These are phyloP conservation scores for Takashimella koratensis DNA, from an alignment of 1,284 basidiomycete species.

Conservation along the genomic window DNA sequence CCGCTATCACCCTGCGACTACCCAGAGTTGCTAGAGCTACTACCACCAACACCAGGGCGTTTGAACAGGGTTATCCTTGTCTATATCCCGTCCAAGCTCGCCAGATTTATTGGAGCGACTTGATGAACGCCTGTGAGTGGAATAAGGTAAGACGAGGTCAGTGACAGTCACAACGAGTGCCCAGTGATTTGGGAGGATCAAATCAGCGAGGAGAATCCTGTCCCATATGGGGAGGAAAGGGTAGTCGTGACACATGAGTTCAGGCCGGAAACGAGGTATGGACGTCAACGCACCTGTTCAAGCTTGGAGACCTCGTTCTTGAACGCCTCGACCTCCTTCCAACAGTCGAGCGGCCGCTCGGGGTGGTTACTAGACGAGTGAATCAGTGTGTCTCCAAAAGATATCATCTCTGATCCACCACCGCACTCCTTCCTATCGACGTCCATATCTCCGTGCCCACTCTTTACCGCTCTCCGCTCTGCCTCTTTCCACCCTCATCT, in stretches of 20 bases:
- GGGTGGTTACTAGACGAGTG: slow-evolving; percentile 31
- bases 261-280: too few species aligned
- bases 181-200: too few species aligned
- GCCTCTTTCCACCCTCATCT: neutral
- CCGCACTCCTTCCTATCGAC: too few species aligned
- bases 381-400: neutral
- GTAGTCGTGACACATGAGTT: too few species aligned
- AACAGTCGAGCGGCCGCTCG: slow-evolving; percentile 48
- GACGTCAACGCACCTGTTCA: slow-evolving; percentile 48
- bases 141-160: neutral
- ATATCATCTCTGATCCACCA: neutral
- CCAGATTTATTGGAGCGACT: slow-evolving; percentile 39
- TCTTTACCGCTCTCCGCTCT: too few species aligned
- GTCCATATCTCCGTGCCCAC: neutral
- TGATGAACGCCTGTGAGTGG: slow-evolving; percentile 36
- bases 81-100: too few species aligned
- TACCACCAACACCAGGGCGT: too few species aligned
- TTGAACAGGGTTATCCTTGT: too few species aligned
- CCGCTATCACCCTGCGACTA: too few species aligned
- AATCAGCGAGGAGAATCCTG: too few species aligned
- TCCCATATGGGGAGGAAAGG: too few species aligned
- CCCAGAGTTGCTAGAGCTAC: too few species aligned
- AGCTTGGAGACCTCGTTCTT: slow-evolving; percentile 48
- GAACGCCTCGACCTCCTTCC: slow-evolving; percentile 49
- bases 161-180: neutral